Evolutionary conservation across 306 rosid genomes (phyloP).

Genomic region (Senna tora): DNA sequence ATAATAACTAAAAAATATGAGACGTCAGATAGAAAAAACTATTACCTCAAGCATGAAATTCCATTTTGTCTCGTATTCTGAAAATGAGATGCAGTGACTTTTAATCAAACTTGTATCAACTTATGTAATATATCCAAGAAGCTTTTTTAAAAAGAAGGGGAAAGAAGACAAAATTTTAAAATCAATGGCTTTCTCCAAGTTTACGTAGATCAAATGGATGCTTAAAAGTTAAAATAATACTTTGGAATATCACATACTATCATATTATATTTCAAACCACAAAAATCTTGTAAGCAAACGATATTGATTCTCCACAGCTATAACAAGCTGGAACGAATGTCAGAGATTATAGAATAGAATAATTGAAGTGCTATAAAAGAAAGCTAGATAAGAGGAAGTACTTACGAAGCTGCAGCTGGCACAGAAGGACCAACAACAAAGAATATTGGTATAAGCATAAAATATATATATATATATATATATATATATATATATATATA

Average conservation of each 20-base stretch:
- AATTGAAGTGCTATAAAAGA: constrained; percentile 2
- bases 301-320: constrained; percentile 14
- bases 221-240: constrained; percentile 24
- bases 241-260: constrained; percentile 20
- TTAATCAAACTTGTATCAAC: constrained; percentile 5
- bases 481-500: too few species aligned
- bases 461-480: too few species aligned
- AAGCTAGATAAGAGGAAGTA: too few species aligned
- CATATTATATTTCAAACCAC: constrained; percentile 7
- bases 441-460: too few species aligned
- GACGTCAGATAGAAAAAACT: constrained; percentile 12
- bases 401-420: constrained; percentile 69
- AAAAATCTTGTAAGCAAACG: constrained; percentile 18
- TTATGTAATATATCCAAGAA: constrained; percentile 21
- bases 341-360: constrained; percentile 16
- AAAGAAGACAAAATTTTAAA: neutral
- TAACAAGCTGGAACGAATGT: neutral
- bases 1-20: neutral
- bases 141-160: constrained; percentile 14
- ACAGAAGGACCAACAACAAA: constrained; percentile 79
- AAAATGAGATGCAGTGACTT: constrained; percentile 15
- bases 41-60: constrained; percentile 22
- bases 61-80: constrained; percentile 8
- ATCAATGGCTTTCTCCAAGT: neutral
- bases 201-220: constrained; percentile 14